Conservation (phyloP, 257 asterid species). For the Rubia yunnanensis region DNA sequence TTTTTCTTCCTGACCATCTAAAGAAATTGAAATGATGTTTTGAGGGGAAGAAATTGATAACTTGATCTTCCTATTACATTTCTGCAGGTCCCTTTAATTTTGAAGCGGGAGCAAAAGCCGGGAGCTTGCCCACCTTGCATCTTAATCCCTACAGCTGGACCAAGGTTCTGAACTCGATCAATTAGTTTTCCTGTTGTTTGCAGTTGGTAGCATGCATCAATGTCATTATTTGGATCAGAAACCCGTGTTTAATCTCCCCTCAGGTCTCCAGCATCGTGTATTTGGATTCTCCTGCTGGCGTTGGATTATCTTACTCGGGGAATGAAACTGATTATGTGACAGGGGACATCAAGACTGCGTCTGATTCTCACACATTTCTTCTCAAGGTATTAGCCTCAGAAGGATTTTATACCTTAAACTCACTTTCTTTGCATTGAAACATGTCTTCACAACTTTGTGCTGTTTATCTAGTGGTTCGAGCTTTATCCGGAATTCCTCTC, state of each 20-base stretch:
- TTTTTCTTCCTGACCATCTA: neutral
- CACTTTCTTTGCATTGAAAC: neutral
- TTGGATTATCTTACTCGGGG: conserved; percentile 74
- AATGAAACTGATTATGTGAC: conserved; percentile 60
- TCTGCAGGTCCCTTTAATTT: conserved; percentile 88
- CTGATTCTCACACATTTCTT: conserved; percentile 71
- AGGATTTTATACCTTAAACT: neutral
- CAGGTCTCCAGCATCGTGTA: conserved; percentile 75
- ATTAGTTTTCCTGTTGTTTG: neutral
- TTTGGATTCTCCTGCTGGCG: conserved; percentile 94
- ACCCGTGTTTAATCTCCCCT: neutral
- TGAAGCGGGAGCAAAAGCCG: conserved; percentile 42
- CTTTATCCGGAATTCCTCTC: conserved; percentile 67
- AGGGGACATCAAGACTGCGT: conserved; percentile 75
- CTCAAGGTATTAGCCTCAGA: conserved; percentile 48
- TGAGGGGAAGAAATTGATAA: neutral
- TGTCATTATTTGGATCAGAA: neutral
- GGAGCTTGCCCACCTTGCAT: conserved; percentile 65
- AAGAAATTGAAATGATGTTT: too few relatives aligned
- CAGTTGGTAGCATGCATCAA: neutral
- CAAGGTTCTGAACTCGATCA: conserved; percentile 45
- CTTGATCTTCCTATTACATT: conserved; percentile 7
- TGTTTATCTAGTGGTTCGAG: conserved; percentile 72
- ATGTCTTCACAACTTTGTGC: conserved; percentile 11
- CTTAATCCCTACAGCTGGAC: conserved; percentile 94